A percentile compares a stretch with the other conserved stretches of the same genome.
These are phyloP conservation scores for Daucus carota DNA, from an alignment of 129 eudicot species.

Conservation along the genomic window DNA sequence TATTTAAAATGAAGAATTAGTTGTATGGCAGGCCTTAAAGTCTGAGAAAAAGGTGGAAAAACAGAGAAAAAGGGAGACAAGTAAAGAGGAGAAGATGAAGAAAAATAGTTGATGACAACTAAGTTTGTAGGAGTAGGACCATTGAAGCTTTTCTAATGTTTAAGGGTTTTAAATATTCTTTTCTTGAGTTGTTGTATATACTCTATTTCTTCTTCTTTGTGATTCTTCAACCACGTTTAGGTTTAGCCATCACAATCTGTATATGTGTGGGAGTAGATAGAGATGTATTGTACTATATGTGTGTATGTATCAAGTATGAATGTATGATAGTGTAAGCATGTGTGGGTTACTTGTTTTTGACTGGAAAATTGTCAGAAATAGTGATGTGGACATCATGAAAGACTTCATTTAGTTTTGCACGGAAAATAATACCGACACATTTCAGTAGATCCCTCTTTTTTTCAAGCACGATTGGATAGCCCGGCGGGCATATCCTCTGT, in stretches of 20 bases:
- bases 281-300: neutral
- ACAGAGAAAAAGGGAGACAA: constrained; percentile 1
- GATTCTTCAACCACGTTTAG: constrained; percentile 30
- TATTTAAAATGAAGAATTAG: constrained; percentile 28
- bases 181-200: constrained; percentile 18
- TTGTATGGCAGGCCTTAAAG: constrained; percentile 48
- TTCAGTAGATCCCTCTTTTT: neutral
- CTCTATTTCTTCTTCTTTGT: constrained; percentile 17
- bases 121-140: constrained; percentile 10
- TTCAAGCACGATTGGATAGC: too few species aligned
- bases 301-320: too few species aligned
- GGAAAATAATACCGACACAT: neutral
- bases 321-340: neutral
- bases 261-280: constrained; percentile 4
- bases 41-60: constrained; percentile 21
- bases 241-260: constrained; percentile 29
- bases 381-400: neutral
- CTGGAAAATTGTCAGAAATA: neutral
- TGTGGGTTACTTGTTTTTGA: neutral
- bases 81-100: constrained; percentile 2
- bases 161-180: neutral
- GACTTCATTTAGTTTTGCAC: neutral
- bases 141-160: neutral
- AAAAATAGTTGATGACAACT: constrained; percentile 7
- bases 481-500: too few species aligned